These are phyloP conservation scores for Venturia effusa DNA, from an alignment of 2,329 filamentous ascomycete genomes.

Conservation along the genomic window DNA sequence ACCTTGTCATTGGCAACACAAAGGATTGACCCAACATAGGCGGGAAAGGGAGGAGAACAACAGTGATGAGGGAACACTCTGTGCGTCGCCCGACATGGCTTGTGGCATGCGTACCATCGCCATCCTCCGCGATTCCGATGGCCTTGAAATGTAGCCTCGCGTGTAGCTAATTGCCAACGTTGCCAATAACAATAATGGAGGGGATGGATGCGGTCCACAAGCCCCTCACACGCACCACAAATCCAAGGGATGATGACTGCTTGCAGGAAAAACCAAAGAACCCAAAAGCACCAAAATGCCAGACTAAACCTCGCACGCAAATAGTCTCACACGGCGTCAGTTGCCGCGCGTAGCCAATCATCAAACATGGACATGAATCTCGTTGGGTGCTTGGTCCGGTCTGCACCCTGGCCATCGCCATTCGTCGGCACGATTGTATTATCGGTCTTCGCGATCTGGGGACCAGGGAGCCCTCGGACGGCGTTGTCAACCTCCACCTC, in stretches of 20 bases:
- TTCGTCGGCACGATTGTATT: not conserved
- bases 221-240: not conserved
- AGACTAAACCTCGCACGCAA: not conserved
- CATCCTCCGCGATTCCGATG: not conserved
- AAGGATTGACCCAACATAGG: not conserved
- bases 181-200: slow-evolving; percentile 2
- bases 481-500: not conserved
- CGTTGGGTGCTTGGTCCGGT: not conserved
- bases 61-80: not conserved
- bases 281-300: not conserved
- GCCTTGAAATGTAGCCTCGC: not conserved
- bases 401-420: not conserved
- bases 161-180: not conserved
- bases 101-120: not conserved
- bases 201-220: slow-evolving; percentile 1
- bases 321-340: not conserved
- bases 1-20: not conserved
- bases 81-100: not conserved
- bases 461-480: not conserved
- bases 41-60: not conserved
- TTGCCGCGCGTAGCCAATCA: slow-evolving; percentile 3
- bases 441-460: not conserved
- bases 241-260: slow-evolving; percentile 4
- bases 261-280: slow-evolving; percentile 5
- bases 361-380: slow-evolving; percentile 1